Conservation (phyloP, 805 yeast genomes). For the Grigorovia yakushimaensis region DNA sequence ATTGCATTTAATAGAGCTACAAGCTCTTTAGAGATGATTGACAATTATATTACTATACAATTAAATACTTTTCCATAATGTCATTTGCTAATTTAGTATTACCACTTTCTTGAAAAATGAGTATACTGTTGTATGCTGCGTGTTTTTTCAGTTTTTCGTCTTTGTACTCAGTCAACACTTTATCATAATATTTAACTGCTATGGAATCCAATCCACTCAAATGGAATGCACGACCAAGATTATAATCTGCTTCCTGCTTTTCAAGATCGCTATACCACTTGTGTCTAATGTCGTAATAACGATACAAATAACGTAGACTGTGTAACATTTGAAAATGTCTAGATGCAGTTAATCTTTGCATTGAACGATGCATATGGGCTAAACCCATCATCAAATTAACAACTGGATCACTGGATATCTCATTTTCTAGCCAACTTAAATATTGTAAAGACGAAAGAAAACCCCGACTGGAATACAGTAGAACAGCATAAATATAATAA, state of each 20-base stretch:
- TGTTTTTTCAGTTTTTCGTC: slow-evolving; percentile 59
- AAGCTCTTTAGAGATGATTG: no score
- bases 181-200: slow-evolving; percentile 66
- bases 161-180: slow-evolving; percentile 46
- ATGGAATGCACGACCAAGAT: slow-evolving; percentile 78
- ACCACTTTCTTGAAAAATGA: slow-evolving; percentile 69
- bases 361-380: slow-evolving; percentile 78
- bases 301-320: slow-evolving; percentile 69
- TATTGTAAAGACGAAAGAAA: slow-evolving; percentile 78
- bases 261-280: slow-evolving; percentile 33
- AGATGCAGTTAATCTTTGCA: slow-evolving; percentile 80
- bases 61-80: slow-evolving; percentile 57
- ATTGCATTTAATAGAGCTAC: no score
- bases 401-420: slow-evolving; percentile 68
- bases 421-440: slow-evolving; percentile 57
- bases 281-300: slow-evolving; percentile 51
- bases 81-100: slow-evolving; percentile 54
- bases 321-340: slow-evolving; percentile 83
- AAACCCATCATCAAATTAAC: slow-evolving; percentile 66
- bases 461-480: slow-evolving; percentile 72
- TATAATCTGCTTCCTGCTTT: slow-evolving; percentile 69
- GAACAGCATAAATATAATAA: slow-evolving; percentile 67
- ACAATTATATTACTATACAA: slow-evolving; percentile 25
- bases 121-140: slow-evolving; percentile 76
- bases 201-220: slow-evolving; percentile 64